A percentile compares a stretch with the other conserved stretches of the same genome.
Evolutionary conservation across 306 rosid species (phyloP).

Genomic region (Astragalus membranaceus): DNA sequence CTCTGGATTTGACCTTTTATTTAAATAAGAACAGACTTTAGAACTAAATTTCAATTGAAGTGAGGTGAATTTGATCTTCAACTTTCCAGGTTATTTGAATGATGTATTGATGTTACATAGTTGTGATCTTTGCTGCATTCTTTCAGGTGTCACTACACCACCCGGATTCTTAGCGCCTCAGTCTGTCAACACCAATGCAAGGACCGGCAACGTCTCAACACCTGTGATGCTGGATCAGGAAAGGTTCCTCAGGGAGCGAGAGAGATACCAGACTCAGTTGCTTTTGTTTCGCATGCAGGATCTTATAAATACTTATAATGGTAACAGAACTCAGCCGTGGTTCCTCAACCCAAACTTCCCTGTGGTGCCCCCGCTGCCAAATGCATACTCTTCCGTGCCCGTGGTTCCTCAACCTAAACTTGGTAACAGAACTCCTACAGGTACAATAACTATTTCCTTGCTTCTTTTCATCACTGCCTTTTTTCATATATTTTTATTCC

Average conservation of each 20-base stretch:
- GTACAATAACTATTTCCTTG: constrained; percentile 6
- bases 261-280: constrained; percentile 50
- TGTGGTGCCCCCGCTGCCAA: background rate
- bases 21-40: no score
- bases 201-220: no score
- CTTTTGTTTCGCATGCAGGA: constrained; percentile 58
- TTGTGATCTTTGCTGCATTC: no score
- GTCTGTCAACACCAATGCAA: no score
- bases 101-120: no score
- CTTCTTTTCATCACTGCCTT: background rate
- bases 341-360: background rate
- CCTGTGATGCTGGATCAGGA: constrained; percentile 52
- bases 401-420: constrained; percentile 26
- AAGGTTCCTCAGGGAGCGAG: constrained; percentile 47
- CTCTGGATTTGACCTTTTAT: no score
- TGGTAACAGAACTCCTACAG: constrained; percentile 20
- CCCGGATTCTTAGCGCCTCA: no score
- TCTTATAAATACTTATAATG: constrained; percentile 35
- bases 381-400: background rate
- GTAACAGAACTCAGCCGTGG: background rate
- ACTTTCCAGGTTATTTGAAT: no score
- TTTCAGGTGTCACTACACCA: no score
- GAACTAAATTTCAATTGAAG: no score
- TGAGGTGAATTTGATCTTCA: no score
- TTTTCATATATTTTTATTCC: no score